Base-by-base conservation (phyloP, 2,329 filamentous ascomycete species). In the Phyllosticta citrichinensis region DNA sequence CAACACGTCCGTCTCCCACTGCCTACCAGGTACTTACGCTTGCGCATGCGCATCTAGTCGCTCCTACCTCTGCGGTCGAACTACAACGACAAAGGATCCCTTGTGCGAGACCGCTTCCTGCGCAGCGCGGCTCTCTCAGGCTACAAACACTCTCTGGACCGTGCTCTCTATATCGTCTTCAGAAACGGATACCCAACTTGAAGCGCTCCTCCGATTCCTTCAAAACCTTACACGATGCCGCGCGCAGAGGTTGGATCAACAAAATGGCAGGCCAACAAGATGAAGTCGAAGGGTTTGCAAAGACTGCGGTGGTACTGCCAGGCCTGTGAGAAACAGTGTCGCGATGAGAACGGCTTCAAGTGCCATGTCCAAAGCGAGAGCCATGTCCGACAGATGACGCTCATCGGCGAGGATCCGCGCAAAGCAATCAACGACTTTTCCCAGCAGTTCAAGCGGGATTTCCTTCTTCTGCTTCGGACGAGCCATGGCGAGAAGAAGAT, bases 321-420 rank as follows among this genome's bases (percentile, higher is more conserved):
- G 71, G 84, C 88, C 5, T 97, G 92, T 77, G 83, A 90, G 70
- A 81, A 84, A 62, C 87, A 91, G 68, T 85, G 83, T 72, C 82
- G 89, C 63, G 91, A 96, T 71, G 89, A 92, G 67, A 97, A 97
- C 75, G 92, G 87, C 25, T 96, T 92, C 77, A 92, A 92, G 74
- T 89, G 74, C 64, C 58, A 60, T 2, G 25, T 25, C 2, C 52
- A 55, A 9, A 51, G 85, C 64, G 91, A 96, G 74, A 86, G 84
- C 55, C 93, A 97, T 70, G 89, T 96, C 51, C 87, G 93, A n/a
- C 86, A 92, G 66, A 95, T 97, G 81, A 80, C 93, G 52, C 74
- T 92, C 1, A 87, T 97, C 25, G 93, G 92, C 70, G 89, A 96
- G 71, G 87, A 97, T 70, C 85, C 92, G 22, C 88, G 88, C 64